phyloP scores from a whole-genome alignment of 768 basidiomycete species.

The Daedaleopsis nitida region DNA sequence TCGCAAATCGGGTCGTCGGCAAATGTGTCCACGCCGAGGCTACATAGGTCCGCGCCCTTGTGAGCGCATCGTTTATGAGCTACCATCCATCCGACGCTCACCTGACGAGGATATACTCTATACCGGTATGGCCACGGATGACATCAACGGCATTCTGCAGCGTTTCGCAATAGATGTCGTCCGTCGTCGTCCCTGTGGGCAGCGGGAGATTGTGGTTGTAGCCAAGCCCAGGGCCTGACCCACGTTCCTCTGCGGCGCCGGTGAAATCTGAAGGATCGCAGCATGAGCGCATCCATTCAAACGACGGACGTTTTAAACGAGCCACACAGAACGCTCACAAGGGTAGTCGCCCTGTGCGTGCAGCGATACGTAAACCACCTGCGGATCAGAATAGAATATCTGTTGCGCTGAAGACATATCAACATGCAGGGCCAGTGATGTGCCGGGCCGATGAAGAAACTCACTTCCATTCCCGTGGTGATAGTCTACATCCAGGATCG shows the following conservation, averaged over 20 bases:
- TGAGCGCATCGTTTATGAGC: background rate
- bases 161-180: slow-evolving; percentile 28
- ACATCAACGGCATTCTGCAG: slow-evolving; percentile 22
- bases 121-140: slow-evolving; percentile 22
- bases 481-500: slow-evolving; percentile 40
- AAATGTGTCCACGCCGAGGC: slow-evolving; percentile 39
- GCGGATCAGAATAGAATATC: slow-evolving; percentile 34
- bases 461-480: slow-evolving; percentile 40
- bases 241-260: slow-evolving; percentile 29
- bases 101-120: slow-evolving; percentile 33
- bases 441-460: background rate
- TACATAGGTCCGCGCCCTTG: slow-evolving; percentile 13
- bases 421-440: background rate
- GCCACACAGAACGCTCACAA: slow-evolving; percentile 23
- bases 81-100: background rate
- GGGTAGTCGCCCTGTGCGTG: slow-evolving; percentile 37
- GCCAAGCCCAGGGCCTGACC: slow-evolving; percentile 26
- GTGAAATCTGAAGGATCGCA: slow-evolving; percentile 30
- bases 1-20: slow-evolving; percentile 33
- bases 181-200: slow-evolving; percentile 26
- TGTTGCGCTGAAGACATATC: slow-evolving; percentile 26
- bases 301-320: background rate
- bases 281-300: background rate
- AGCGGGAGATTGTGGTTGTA: slow-evolving; percentile 35
- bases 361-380: slow-evolving; percentile 35